Percentiles rank a stretch among this genome's conserved stretches.
Conservation (phyloP, 495 filamentous ascomycete genomes). For the Corynascus novoguineensis region DNA sequence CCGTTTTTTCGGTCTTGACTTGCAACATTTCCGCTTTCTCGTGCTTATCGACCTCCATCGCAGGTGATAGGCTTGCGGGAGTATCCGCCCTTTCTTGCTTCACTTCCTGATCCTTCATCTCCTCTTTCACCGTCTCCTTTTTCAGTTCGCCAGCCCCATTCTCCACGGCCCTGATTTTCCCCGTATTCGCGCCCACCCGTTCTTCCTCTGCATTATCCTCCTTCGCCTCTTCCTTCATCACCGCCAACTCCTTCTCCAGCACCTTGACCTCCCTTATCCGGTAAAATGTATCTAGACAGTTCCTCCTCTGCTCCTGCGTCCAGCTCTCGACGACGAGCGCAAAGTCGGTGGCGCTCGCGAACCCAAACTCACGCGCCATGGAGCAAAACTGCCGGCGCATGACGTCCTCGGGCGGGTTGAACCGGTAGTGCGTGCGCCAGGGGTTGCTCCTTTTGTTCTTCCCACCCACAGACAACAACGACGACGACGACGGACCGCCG, state of each 20-base stretch:
- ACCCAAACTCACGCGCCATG: conserved; percentile 79
- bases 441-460: conserved; percentile 12
- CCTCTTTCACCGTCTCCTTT: background rate
- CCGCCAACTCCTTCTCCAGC: conserved; percentile 20
- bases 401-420: conserved; percentile 70
- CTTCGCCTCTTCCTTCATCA: conserved; percentile 13
- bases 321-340: conserved; percentile 88
- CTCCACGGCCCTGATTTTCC: background rate
- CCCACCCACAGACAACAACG: background rate
- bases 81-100: conserved; percentile 2
- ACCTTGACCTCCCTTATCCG: conserved; percentile 38
- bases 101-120: background rate
- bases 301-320: conserved; percentile 79
- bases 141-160: background rate
- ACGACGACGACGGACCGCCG: background rate
- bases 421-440: conserved; percentile 52
- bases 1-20: conserved; percentile 2
- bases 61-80: background rate
- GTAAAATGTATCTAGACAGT: conserved; percentile 82
- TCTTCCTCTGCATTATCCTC: background rate
- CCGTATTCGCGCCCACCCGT: background rate
- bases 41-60: conserved; percentile 2
- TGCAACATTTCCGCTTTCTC: background rate
- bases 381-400: conserved; percentile 80
- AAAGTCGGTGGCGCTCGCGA: conserved; percentile 73